Evolutionary conservation across 2,329 filamentous ascomycete genomes (phyloP), one percentile per base, ranked within the genome.

Genomic region (Nannizzia gypsea): DNA sequence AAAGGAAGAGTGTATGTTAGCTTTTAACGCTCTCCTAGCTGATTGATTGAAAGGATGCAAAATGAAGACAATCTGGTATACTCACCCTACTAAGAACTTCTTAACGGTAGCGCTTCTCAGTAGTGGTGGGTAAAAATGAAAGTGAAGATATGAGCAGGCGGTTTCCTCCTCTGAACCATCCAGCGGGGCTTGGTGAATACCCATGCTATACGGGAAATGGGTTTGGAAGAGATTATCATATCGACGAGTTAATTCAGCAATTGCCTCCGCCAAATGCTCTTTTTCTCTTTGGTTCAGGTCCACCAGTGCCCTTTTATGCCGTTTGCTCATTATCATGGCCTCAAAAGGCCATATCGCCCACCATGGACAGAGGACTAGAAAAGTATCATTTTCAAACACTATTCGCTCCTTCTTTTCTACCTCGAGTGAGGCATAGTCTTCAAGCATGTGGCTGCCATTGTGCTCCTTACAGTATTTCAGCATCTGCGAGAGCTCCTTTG

Each of bases 331-430:
- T 62, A 99, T 82, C 78, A 99, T 87, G 54, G 92, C 87, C 77
- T 99, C 93, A 63, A 96, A 99, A 0, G 93, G 93, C 93, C 93
- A 99, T 17, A 90, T 81, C 0, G 90, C 93, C 93, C 93, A 99
- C 90, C 93, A 99, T 0, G 93, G 93, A 68, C 91, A 96, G 15
- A 97, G 83, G 0, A 91, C 86, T 46, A 96, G 77, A 72, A 97
- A 99, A 0, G 80, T 80, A 9, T 82, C 82, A 71, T 99, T 99
- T 72, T 95, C 85, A 71, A 88, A 96, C 0, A 99, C 88, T 6
- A 95, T 81, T 9, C 93, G 84, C 74, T 96, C 90, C 65, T 84
- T 76, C 76, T 95, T 95, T 67, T 85, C 80, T 58, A 86, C 77
- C 72, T 99, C 93, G 2, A 96, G 78, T 68, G 84, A 81, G 1